These are phyloP conservation scores for Ceriops tagal DNA, from an alignment of 345 rosid species.

Conservation along the genomic window DNA sequence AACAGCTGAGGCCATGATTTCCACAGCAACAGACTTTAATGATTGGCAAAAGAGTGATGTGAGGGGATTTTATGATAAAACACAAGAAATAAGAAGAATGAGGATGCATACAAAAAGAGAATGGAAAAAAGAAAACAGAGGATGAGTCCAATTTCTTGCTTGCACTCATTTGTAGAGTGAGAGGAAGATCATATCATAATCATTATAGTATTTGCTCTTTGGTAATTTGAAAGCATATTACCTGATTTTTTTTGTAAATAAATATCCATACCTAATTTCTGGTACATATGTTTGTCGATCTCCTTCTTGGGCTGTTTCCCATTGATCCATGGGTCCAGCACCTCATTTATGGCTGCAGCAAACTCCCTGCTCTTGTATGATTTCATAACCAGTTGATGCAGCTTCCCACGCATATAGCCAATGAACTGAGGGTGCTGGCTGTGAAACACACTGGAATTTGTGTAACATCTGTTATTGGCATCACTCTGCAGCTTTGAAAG, in stretches of 20 bases:
- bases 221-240: background rate
- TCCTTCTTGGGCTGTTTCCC: slow-evolving; percentile 94
- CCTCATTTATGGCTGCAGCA: slow-evolving; percentile 95
- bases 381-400: slow-evolving; percentile 95
- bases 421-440: slow-evolving; percentile 82
- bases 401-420: slow-evolving; percentile 88
- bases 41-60: no score
- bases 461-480: slow-evolving; percentile 23
- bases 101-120: background rate
- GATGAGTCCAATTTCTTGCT: background rate
- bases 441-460: slow-evolving; percentile 48
- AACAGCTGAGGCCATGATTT: no score
- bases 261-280: slow-evolving; percentile 65
- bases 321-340: slow-evolving; percentile 92
- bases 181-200: background rate
- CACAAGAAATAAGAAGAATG: background rate
- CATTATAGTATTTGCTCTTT: background rate
- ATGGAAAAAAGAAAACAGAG: background rate
- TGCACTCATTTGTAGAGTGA: background rate
- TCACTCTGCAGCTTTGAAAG: slow-evolving; percentile 30
- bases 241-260: background rate
- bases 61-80: no score
- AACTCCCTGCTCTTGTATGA: slow-evolving; percentile 91
- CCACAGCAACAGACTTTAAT: no score
- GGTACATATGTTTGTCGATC: slow-evolving; percentile 64